phyloP scores from a whole-genome alignment of 805 yeast species.

The Saccharomycopsis sp. region DNA sequence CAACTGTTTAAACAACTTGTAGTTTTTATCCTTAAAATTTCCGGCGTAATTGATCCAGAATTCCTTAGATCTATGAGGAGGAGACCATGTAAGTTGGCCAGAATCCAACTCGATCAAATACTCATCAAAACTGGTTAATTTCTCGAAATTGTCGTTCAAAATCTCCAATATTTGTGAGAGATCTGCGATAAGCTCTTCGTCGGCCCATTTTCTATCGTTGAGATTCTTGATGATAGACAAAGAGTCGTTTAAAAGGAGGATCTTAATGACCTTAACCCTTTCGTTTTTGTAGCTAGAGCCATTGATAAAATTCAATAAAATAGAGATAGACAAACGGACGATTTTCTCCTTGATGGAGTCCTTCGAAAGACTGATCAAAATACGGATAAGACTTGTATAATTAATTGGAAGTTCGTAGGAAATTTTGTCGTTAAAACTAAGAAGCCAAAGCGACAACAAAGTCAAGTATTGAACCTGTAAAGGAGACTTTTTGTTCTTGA shows the following conservation, averaged over 20 bases:
- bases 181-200: slow-evolving; percentile 80
- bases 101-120: slow-evolving; percentile 79
- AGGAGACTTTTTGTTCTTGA: slow-evolving; percentile 33
- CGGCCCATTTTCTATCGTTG: slow-evolving; percentile 87
- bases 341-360: slow-evolving; percentile 89
- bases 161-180: slow-evolving; percentile 49
- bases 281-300: slow-evolving; percentile 28
- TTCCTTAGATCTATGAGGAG: slow-evolving; percentile 81
- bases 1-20: slow-evolving; percentile 62
- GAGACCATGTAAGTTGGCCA: slow-evolving; percentile 77
- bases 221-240: slow-evolving; percentile 60
- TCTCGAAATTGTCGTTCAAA: slow-evolving; percentile 67
- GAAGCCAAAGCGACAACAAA: slow-evolving; percentile 75
- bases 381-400: slow-evolving; percentile 49
- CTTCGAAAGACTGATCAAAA: slow-evolving; percentile 50
- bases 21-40: slow-evolving; percentile 71
- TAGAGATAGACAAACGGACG: slow-evolving; percentile 74
- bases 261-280: slow-evolving; percentile 50
- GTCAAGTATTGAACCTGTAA: slow-evolving; percentile 81
- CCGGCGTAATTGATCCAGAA: slow-evolving; percentile 84
- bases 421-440: slow-evolving; percentile 61
- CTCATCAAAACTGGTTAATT: slow-evolving; percentile 88
- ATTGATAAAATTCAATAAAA: slow-evolving; percentile 54
- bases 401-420: slow-evolving; percentile 42
- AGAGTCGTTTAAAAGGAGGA: slow-evolving; percentile 67